These are phyloP conservation scores for Aulographum hederae DNA, from an alignment of 2,329 filamentous ascomycete species.

Conservation along the genomic window DNA sequence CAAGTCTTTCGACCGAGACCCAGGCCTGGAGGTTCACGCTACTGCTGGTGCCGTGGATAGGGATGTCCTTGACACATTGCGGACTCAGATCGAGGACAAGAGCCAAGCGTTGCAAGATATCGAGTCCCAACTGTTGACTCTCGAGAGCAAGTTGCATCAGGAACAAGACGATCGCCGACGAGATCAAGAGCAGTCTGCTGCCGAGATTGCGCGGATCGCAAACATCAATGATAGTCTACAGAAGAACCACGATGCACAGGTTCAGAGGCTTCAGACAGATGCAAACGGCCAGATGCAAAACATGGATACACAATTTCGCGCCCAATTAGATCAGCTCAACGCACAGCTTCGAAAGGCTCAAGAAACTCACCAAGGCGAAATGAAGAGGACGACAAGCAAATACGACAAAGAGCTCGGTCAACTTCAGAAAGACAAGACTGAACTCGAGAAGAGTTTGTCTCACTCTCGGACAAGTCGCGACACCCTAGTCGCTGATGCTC, in stretches of 20 bases:
- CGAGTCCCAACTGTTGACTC: constrained; percentile 34
- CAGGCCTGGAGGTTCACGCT: constrained; percentile 68
- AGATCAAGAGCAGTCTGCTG: constrained; percentile 31
- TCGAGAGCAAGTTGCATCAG: constrained; percentile 44
- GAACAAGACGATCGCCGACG: constrained; percentile 56
- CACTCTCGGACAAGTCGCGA: too few species aligned
- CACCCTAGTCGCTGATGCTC: too few species aligned
- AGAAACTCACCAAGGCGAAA: too few species aligned
- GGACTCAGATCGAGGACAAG: constrained; percentile 58
- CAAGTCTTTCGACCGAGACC: constrained; percentile 77
- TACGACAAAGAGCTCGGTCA: too few species aligned
- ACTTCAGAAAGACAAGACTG: too few species aligned
- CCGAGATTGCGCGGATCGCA: constrained; percentile 34
- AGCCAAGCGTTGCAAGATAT: constrained; percentile 39
- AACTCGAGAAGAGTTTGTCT: too few species aligned
- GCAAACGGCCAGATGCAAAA: constrained; percentile 6
- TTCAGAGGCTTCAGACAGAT: constrained; percentile 29
- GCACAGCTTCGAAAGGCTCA: background rate
- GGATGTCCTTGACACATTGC: constrained; percentile 73
- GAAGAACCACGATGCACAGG: constrained; percentile 48
- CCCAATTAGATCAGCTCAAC: background rate
- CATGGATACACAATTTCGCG: background rate
- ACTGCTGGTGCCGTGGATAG: constrained; percentile 85
- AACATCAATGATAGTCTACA: constrained; percentile 54
- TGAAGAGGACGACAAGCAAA: too few species aligned